These are phyloP conservation scores for Potentilla sterilis DNA, from an alignment of 306 rosid genomes.

Conservation along the genomic window DNA sequence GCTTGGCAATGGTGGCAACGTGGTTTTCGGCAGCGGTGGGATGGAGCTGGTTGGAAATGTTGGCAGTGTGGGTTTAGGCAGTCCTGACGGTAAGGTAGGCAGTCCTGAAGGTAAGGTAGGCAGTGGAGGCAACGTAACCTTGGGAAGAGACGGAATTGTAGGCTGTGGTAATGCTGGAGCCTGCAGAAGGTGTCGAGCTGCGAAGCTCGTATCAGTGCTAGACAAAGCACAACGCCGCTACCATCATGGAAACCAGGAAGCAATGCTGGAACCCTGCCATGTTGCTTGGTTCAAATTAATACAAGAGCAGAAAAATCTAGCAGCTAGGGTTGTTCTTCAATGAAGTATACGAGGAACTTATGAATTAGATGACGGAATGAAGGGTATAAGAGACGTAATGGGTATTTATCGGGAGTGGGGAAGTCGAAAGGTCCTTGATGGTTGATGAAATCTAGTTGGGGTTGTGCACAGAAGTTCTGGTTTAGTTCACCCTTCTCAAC, in stretches of 20 bases:
- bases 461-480: not conserved
- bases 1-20: slow-evolving; percentile 29
- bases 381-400: not conserved
- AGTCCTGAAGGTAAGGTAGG: slow-evolving; percentile 15
- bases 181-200: slow-evolving; percentile 33
- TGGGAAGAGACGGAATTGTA: slow-evolving; percentile 21
- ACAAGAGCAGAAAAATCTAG: not conserved
- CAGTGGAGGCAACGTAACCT: slow-evolving; percentile 17
- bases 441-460: slow-evolving; percentile 22
- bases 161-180: slow-evolving; percentile 30
- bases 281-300: not conserved
- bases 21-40: slow-evolving; percentile 18
- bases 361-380: slow-evolving; percentile 1
- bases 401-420: slow-evolving; percentile 8
- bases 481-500: slow-evolving; percentile 28
- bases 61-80: slow-evolving; percentile 25
- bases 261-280: slow-evolving; percentile 20
- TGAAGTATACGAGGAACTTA: not conserved
- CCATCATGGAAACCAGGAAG: slow-evolving; percentile 2
- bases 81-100: slow-evolving; percentile 11
- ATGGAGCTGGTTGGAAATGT: slow-evolving; percentile 19
- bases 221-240: slow-evolving; percentile 25
- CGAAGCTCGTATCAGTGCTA: slow-evolving; percentile 22
- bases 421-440: not conserved
- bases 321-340: not conserved